Conservation (phyloP, 169 alveolate genomes). For the Perkinsus chesapeaki region DNA sequence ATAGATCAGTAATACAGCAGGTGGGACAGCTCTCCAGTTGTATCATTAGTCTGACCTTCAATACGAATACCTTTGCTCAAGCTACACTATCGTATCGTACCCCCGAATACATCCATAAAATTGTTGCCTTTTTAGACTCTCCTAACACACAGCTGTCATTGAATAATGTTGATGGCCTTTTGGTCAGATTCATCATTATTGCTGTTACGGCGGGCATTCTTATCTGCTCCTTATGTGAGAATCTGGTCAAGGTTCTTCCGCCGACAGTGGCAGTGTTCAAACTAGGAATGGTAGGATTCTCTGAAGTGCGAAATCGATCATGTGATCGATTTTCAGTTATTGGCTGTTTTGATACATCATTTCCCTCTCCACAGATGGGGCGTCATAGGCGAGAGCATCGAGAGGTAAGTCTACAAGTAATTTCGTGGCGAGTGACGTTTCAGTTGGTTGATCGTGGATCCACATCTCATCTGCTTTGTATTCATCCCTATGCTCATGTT, state of each 20-base stretch:
- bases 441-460: not conserved
- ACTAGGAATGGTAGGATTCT: not conserved
- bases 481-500: not conserved
- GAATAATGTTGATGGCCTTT: not conserved
- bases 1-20: no score
- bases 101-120: no score
- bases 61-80: no score
- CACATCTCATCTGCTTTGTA: not conserved
- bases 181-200: not conserved
- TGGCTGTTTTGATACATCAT: not conserved
- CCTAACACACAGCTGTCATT: no score
- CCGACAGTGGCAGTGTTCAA: not conserved
- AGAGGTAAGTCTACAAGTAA: not conserved
- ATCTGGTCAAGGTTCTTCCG: not conserved
- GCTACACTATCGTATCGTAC: no score
- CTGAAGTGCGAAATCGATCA: not conserved
- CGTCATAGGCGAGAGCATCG: not conserved
- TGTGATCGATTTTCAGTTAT: not conserved
- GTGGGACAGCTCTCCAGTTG: no score
- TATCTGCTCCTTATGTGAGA: not conserved
- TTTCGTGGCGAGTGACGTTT: constrained; percentile 1
- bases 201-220: not conserved
- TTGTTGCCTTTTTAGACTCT: no score
- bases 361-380: not conserved
- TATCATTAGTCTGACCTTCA: no score